Conservation (phyloP, 768 basidiomycete genomes). For the Leccinum olivaceopallidum region DNA sequence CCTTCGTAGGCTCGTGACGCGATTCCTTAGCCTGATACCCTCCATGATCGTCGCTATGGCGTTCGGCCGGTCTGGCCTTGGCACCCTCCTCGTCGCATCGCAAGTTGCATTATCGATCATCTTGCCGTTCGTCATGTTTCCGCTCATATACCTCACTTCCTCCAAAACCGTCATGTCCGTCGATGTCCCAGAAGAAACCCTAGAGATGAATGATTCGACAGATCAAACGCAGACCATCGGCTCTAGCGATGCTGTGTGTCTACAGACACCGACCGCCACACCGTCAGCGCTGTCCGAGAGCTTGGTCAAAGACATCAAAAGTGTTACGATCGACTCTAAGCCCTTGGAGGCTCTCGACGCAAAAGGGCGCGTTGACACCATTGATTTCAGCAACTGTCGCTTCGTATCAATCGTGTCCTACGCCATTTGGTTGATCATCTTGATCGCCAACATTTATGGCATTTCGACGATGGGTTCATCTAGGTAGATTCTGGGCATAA, state of each 20-base stretch:
- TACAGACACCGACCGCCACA: neutral
- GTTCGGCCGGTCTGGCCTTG: constrained; percentile 44
- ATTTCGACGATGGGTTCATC: constrained; percentile 43
- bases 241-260: constrained; percentile 16
- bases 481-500: neutral
- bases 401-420: constrained; percentile 44
- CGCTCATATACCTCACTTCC: constrained; percentile 41
- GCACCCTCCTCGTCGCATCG: constrained; percentile 47
- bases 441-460: constrained; percentile 54
- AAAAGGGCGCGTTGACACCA: constrained; percentile 16
- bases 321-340: constrained; percentile 1
- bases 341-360: constrained; percentile 3
- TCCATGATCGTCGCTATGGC: constrained; percentile 43
- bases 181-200: neutral
- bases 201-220: neutral
- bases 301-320: neutral
- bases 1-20: constrained; percentile 44
- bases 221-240: neutral
- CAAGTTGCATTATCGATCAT: constrained; percentile 50
- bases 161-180: constrained; percentile 34
- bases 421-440: constrained; percentile 44
- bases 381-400: constrained; percentile 44
- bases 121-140: constrained; percentile 46
- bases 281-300: constrained; percentile 1
- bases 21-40: constrained; percentile 46